Evolutionary conservation across 805 yeast genomes (phyloP).

Genomic region (Schwanniomyces polymorphus): DNA sequence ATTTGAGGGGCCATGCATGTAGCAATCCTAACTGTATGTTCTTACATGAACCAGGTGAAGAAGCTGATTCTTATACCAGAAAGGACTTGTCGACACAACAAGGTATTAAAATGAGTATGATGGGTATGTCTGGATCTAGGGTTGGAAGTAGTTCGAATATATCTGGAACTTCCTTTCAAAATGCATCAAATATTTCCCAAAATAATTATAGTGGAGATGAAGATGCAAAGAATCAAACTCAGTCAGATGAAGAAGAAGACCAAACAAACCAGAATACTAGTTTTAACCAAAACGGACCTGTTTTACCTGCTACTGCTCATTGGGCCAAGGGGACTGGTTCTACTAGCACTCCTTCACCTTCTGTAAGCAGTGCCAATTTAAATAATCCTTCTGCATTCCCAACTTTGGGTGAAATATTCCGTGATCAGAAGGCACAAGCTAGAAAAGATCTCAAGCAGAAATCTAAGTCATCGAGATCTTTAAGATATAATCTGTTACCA

Average conservation of each 20-base stretch:
- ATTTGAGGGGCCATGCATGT: constrained; percentile 91
- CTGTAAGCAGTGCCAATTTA: constrained; percentile 32
- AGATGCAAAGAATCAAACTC: constrained; percentile 5
- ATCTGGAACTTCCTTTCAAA: constrained; percentile 18
- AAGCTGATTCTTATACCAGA: constrained; percentile 94
- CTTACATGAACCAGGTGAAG: constrained; percentile 98
- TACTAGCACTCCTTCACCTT: constrained; percentile 36
- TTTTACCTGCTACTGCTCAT: constrained; percentile 70
- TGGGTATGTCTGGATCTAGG: constrained; percentile 25
- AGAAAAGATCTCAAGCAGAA: constrained; percentile 26
- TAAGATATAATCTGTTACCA: constrained; percentile 35
- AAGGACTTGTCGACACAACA: constrained; percentile 81
- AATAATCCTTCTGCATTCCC: constrained; percentile 59
- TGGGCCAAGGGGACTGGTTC: constrained; percentile 46
- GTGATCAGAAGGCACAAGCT: constrained; percentile 33
- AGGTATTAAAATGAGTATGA: constrained; percentile 57
- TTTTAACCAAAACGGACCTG: constrained; percentile 33
- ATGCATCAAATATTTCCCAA: constrained; percentile 18
- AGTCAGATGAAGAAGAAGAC: constrained; percentile 10
- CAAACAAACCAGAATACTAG: constrained; percentile 2
- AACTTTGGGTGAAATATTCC: constrained; percentile 50
- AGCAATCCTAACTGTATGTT: constrained; percentile 99
- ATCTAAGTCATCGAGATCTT: constrained; percentile 28
- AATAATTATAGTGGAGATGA: constrained; percentile 16
- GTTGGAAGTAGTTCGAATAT: constrained; percentile 14